A percentile compares a stretch with the other conserved stretches of the same genome.
Conservation (phyloP, 2,329 filamentous ascomycete species). For the Colletotrichum tamarilloi region DNA sequence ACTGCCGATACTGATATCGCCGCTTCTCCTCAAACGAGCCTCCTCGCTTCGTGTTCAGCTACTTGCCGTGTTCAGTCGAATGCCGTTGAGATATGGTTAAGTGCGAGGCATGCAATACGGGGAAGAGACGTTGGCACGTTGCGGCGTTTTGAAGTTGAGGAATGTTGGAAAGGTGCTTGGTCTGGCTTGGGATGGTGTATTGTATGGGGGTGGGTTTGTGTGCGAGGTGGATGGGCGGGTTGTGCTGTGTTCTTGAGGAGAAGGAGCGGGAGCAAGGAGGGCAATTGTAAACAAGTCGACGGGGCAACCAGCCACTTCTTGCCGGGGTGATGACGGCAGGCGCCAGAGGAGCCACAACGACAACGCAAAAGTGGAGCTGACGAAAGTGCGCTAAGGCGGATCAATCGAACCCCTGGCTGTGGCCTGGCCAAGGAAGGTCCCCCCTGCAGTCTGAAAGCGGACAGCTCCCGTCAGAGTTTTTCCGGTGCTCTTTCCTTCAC, state of each 20-base stretch:
- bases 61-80: slow-evolving; percentile 23
- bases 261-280: slow-evolving; percentile 33
- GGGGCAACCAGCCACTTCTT: slow-evolving; percentile 39
- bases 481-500: slow-evolving; percentile 11
- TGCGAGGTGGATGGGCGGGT: slow-evolving; percentile 36
- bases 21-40: slow-evolving; percentile 2
- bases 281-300: slow-evolving; percentile 41
- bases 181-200: slow-evolving; percentile 23
- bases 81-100: slow-evolving; percentile 26
- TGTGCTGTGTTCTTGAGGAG: slow-evolving; percentile 36
- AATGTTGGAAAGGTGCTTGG: slow-evolving; percentile 32
- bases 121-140: slow-evolving; percentile 28
- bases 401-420: slow-evolving; percentile 24
- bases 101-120: slow-evolving; percentile 11
- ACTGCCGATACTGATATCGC: not conserved
- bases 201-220: slow-evolving; percentile 35
- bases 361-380: slow-evolving; percentile 5
- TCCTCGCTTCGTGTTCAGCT: not conserved
- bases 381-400: slow-evolving; percentile 14
- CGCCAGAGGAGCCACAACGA: slow-evolving; percentile 22
- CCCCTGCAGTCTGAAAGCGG: slow-evolving; percentile 13
- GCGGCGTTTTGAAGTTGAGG: slow-evolving; percentile 26
- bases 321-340: slow-evolving; percentile 36
- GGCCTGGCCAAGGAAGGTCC: not conserved
- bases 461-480: slow-evolving; percentile 18